These are phyloP conservation scores for Capillidium rhysosporum DNA, from an alignment of 371 early-diverging fungal species.

Conservation along the genomic window DNA sequence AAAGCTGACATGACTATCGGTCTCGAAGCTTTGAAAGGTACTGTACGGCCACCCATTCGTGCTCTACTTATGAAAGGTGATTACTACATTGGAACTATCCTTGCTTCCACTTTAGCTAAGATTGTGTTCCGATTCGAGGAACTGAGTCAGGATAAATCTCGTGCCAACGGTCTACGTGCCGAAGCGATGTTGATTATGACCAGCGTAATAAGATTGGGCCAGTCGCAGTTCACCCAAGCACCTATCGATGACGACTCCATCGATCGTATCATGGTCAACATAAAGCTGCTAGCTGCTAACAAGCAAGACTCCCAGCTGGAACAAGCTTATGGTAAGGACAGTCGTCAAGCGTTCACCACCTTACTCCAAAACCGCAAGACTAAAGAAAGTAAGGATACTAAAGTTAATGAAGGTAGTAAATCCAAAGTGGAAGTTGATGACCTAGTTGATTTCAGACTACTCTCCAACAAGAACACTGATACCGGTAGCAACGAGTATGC, in stretches of 20 bases:
- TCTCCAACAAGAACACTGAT: neutral
- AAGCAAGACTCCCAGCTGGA: conserved; percentile 28
- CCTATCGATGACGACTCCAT: conserved; percentile 93
- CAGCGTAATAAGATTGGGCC: conserved; percentile 79
- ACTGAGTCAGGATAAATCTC: conserved; percentile 19
- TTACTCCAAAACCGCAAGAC: conserved; percentile 34
- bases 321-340: conserved; percentile 54
- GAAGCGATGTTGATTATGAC: conserved; percentile 96
- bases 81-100: conserved; percentile 70
- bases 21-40: conserved; percentile 38
- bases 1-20: conserved; percentile 20
- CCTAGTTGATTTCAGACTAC: neutral
- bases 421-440: conserved; percentile 73
- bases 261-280: conserved; percentile 75
- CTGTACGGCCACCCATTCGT: conserved; percentile 53
- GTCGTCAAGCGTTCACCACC: conserved; percentile 56
- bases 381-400: conserved; percentile 23
- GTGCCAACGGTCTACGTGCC: conserved; percentile 54
- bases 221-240: conserved; percentile 53
- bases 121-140: conserved; percentile 55
- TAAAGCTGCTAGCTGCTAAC: conserved; percentile 53
- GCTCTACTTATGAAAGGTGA: conserved; percentile 75
- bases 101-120: conserved; percentile 78
- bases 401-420: conserved; percentile 18
- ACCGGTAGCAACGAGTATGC: conserved; percentile 30